Evolutionary conservation across 257 asterid genomes (phyloP).

Genomic region (Lantana camara): DNA sequence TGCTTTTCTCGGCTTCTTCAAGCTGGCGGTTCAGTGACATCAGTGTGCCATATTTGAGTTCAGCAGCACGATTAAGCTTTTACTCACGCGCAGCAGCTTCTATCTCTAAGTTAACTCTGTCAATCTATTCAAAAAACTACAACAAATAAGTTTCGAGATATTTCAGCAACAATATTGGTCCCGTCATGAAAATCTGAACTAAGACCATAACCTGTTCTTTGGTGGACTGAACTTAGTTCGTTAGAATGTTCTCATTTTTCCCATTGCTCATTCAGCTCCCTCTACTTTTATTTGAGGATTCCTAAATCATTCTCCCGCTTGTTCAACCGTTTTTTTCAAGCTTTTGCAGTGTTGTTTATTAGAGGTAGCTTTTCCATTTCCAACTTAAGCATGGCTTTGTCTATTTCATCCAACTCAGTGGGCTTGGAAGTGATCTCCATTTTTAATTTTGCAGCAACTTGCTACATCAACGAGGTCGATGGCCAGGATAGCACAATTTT

Average conservation of each 20-base stretch:
- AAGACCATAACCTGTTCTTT: conserved; percentile 72
- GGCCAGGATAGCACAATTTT: conserved; percentile 49
- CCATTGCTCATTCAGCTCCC: conserved; percentile 77
- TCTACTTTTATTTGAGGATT: conserved; percentile 68
- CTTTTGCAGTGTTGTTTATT: conserved; percentile 78
- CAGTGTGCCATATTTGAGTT: conserved; percentile 88
- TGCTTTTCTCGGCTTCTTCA: conserved; percentile 71
- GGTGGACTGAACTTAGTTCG: conserved; percentile 75
- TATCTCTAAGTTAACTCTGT: conserved; percentile 92
- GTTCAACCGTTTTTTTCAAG: conserved; percentile 75
- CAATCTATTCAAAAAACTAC: conserved; percentile 49
- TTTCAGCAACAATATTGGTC: too few relatives aligned
- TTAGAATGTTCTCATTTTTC: conserved; percentile 72
- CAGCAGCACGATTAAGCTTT: conserved; percentile 91
- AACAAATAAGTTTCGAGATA: conserved; percentile 16
- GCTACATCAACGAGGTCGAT: conserved; percentile 96
- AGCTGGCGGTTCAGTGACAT: conserved; percentile 85
- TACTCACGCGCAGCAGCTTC: conserved; percentile 97
- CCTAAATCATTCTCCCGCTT: conserved; percentile 77
- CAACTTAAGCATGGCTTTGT: conserved; percentile 78
- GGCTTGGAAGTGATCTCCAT: conserved; percentile 98
- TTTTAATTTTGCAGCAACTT: conserved; percentile 95
- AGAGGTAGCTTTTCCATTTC: conserved; percentile 95
- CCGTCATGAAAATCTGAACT: conserved; percentile 13
- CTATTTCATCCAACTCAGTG: conserved; percentile 78